A percentile compares a stretch with the other conserved stretches of the same genome.
These are phyloP conservation scores for Eucalyptus victrix DNA, from an alignment of 345 rosid species.

Conservation along the genomic window DNA sequence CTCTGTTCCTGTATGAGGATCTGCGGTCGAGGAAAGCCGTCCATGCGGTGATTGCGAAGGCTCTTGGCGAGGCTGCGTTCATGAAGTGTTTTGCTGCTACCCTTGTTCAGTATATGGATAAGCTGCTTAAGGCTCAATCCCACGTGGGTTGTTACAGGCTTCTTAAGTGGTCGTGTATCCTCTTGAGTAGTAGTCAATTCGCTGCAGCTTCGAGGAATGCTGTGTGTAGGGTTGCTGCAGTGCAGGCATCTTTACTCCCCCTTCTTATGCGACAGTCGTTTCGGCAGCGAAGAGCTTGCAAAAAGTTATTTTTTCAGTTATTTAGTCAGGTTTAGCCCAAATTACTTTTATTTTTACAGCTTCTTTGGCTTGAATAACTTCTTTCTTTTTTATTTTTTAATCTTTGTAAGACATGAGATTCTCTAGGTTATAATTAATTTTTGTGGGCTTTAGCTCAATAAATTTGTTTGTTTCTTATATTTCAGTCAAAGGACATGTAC, in stretches of 20 bases:
- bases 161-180: constrained; percentile 80
- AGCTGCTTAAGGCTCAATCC: constrained; percentile 45
- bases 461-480: constrained; percentile 4
- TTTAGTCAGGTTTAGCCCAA: constrained; percentile 58
- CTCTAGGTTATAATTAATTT: background rate
- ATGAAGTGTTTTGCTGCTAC: constrained; percentile 80
- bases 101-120: constrained; percentile 87
- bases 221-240: constrained; percentile 57
- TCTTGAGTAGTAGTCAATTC: constrained; percentile 62
- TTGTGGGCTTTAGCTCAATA: background rate
- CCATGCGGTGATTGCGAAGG: constrained; percentile 52
- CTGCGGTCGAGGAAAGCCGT: constrained; percentile 74
- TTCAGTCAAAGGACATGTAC: constrained; percentile 61
- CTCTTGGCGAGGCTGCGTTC: constrained; percentile 39
- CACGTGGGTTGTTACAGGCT: constrained; percentile 59
- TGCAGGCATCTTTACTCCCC: constrained; percentile 59
- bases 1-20: constrained; percentile 66
- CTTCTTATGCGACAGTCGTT: constrained; percentile 56
- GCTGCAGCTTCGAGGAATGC: constrained; percentile 69
- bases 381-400: background rate
- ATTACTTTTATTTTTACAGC: background rate
- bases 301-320: constrained; percentile 42
- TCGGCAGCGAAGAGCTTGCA: constrained; percentile 71
- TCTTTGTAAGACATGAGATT: background rate
- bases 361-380: background rate